phyloP scores from a whole-genome alignment of 495 filamentous ascomycete species.

The Friedmanniomyces endolithicus region DNA sequence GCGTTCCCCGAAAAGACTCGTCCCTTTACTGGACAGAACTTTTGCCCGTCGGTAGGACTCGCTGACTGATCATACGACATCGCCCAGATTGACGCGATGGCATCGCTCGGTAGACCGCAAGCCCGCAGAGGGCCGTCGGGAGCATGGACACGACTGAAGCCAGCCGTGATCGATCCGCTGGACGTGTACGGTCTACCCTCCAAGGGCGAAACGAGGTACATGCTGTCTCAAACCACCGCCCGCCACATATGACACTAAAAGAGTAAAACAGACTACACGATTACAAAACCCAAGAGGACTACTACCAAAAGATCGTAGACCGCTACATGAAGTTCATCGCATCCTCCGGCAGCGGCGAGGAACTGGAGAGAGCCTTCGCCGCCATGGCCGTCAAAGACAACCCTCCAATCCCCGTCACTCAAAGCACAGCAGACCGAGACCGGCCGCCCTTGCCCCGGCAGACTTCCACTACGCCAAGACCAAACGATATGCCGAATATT shows the following conservation, averaged over 20 bases:
- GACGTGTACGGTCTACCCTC: slow-evolving; percentile 71
- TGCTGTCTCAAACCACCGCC: not conserved
- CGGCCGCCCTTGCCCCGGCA: slow-evolving; percentile 7
- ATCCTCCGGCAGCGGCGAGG: slow-evolving; percentile 46
- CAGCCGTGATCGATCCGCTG: slow-evolving; percentile 56
- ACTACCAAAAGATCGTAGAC: slow-evolving; percentile 73
- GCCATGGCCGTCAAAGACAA: slow-evolving; percentile 47
- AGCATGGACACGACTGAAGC: slow-evolving; percentile 58
- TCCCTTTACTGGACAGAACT: no score
- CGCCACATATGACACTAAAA: not conserved
- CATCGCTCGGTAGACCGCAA: slow-evolving; percentile 22
- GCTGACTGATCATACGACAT: no score
- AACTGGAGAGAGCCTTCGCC: slow-evolving; percentile 61
- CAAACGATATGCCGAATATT: slow-evolving; percentile 44
- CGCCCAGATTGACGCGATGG: slow-evolving; percentile 14
- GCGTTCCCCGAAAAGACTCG: no score
- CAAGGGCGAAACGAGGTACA: slow-evolving; percentile 57
- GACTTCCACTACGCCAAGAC: slow-evolving; percentile 5
- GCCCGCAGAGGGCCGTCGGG: slow-evolving; percentile 39
- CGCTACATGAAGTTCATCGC: slow-evolving; percentile 83
- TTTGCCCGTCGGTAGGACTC: no score
- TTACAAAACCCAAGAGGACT: slow-evolving; percentile 60
- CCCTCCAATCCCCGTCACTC: slow-evolving; percentile 29
- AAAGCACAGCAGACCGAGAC: slow-evolving; percentile 31
- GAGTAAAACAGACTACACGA: slow-evolving; percentile 51